Conservation (phyloP, 176 grass and related monocot genomes). For the Miscanthus lutarioriparius region DNA sequence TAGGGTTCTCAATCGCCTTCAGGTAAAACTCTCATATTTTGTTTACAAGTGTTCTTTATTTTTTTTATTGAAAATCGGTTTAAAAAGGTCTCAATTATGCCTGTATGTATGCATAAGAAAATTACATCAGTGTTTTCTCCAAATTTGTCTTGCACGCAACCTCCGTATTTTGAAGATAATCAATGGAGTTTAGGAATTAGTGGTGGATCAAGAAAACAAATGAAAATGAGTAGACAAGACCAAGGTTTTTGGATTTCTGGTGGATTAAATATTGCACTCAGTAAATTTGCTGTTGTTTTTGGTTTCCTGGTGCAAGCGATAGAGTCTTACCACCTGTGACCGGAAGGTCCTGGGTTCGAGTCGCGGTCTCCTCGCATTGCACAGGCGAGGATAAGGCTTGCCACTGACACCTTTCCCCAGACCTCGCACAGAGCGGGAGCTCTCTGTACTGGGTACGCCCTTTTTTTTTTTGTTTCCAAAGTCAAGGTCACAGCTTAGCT, state of each 20-base stretch:
- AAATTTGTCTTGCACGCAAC: not conserved
- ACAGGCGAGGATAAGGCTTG: no score
- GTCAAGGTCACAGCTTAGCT: not conserved
- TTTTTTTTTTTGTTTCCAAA: not conserved
- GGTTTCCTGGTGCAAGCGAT: no score
- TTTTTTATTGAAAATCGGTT: not conserved
- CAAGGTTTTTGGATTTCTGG: not conserved
- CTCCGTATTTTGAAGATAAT: not conserved
- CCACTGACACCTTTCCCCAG: no score
- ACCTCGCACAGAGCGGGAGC: no score
- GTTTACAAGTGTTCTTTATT: not conserved
- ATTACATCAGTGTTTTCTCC: not conserved
- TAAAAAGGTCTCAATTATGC: not conserved
- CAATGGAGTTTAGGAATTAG: not conserved
- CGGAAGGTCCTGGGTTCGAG: no score
- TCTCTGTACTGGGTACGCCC: no score
- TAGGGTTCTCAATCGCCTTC: slow-evolving; percentile 51
- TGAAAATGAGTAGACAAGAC: not conserved
- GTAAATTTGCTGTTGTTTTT: not conserved
- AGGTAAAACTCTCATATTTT: slow-evolving; percentile 37
- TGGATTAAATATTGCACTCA: not conserved
- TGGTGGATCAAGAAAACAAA: not conserved
- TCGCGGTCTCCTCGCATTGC: no score
- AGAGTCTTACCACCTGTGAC: no score
- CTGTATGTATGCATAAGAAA: not conserved